Evolutionary conservation across 2,329 filamentous ascomycete genomes (phyloP), one percentile per base, ranked within the genome.

Genomic region (Phaeophleospora eucalypticola): DNA sequence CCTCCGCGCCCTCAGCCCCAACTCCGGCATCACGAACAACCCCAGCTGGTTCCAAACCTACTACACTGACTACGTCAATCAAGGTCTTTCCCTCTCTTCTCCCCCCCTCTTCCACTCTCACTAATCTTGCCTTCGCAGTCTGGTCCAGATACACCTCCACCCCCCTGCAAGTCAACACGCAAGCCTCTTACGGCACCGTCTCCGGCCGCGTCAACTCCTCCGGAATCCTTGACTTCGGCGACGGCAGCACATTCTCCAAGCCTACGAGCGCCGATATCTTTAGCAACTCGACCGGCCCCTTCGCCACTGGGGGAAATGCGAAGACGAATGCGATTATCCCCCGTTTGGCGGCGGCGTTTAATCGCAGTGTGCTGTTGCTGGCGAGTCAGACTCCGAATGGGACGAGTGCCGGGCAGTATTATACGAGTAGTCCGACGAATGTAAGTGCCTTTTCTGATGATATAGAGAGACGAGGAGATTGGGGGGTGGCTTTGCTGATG

Each of bases 291-390:
- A 80, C 76, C 2, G 82, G 82, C 0, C 80, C 81, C 0, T 84
- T 85, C 54, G 69, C 71, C 54, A 59, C 70, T 37, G 59, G 76
- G 49, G 58, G 60, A 3, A 70, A 70, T 39, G 59, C 59, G 3
- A 65, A 68, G 46, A 68, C 71, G 15, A 73, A 73, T 49, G 82
- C 82, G 34, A 78, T 90, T 46, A 82, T 83, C 7, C 85, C 88
- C 0, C 76, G 87, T n/a, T 69, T 93, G 12, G 79, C 84, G 0
- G 87, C 87, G 1, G 86, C 84, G 1, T 80, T 91, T 59, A 89
- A 90, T 67, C 77, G 87, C 17, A 82, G 79, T 27, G 90, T 84
- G 9, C 67, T 93, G 50, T 67, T 86, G 41, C 61, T 67, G 4
- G 61, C 66, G 12, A 64, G 65, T 17, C 57, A 52, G 58, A 51